Percentiles rank a stretch among this genome's conserved stretches.
Evolutionary conservation across 2,329 filamentous ascomycete species (phyloP).

Genomic region (Orbilia javanica): DNA sequence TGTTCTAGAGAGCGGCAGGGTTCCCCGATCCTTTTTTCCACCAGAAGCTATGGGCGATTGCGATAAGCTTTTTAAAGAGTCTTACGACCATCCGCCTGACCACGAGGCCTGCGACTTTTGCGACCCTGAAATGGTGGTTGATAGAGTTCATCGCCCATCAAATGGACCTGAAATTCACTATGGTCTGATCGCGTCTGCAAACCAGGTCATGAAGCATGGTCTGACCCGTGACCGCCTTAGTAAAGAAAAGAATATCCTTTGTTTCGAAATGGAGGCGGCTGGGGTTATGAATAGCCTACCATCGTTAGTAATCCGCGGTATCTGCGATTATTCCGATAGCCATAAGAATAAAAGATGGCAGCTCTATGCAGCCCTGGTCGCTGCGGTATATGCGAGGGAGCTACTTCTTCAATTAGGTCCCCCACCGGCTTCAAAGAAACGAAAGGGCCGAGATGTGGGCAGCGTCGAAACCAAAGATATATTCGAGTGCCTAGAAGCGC

Average conservation of each 20-base stretch:
- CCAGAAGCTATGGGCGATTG: no score
- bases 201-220: slow-evolving; percentile 54
- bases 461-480: not conserved
- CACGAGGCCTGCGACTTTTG: not conserved
- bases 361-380: slow-evolving; percentile 62
- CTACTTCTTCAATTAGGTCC: slow-evolving; percentile 35
- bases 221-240: slow-evolving; percentile 44
- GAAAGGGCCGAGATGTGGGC: not conserved
- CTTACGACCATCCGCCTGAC: not conserved
- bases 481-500: not conserved
- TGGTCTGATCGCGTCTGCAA: slow-evolving; percentile 15
- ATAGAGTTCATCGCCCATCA: not conserved
- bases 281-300: slow-evolving; percentile 62
- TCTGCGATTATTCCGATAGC: slow-evolving; percentile 67
- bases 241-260: slow-evolving; percentile 30
- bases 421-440: not conserved
- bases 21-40: not conserved
- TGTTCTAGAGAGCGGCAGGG: not conserved
- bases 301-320: slow-evolving; percentile 66
- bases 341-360: slow-evolving; percentile 63
- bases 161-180: slow-evolving; percentile 20
- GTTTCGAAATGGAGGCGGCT: slow-evolving; percentile 64
- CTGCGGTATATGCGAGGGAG: slow-evolving; percentile 62
- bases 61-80: slow-evolving; percentile 3
- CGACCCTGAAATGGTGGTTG: not conserved